Evolutionary conservation across 2,329 filamentous ascomycete genomes (phyloP), one percentile per base, ranked within the genome.

Genomic region (Aspergillus melleus): DNA sequence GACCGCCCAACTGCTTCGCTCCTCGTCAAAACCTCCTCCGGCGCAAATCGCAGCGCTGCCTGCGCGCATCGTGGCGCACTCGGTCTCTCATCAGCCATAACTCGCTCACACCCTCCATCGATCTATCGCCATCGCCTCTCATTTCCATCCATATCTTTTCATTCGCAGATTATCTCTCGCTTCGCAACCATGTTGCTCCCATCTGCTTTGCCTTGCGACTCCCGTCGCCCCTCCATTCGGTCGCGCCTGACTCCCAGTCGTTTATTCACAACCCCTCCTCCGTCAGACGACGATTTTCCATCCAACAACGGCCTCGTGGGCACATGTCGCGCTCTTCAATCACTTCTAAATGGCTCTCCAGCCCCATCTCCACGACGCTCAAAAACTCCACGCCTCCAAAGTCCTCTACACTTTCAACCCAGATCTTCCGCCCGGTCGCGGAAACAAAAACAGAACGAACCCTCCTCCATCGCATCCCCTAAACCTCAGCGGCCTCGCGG

Each of bases 161-260:
- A 22, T 36, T 39, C n/a, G 50, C 46, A 6, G 12, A 52, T 50
- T 30, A 32, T 36, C 32, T 36, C 32, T 44, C 30, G 30, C 30
- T 36, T 53, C 61, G 57, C 63, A 65, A 72, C 44, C 39, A 78
- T 81, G 79, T 66, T 81, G 52, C 77, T 81, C 59, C 79, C 78
- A 59, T 80, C 79, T 9, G 79, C 79, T 32, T 68, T 81, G 53
- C 68, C 77, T 58, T 80, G 79, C 74, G 78, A 80, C 63, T 67
- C 71, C 67, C 73, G 73, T 63, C 75, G 71, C 63, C 70, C 69
- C 59, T 57, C 69, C 55, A 55, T 61, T 24, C 68, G 61, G 58
- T 72, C 74, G 68, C 70, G 71, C 65, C 73, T 76, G 66, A 68
- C 72, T 2, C 66, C 72, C 53, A 73, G 61, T 58, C 73, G 71